A percentile compares a stretch with the other conserved stretches of the same genome.
Evolutionary conservation across 2,329 filamentous ascomycete genomes (phyloP).

Genomic region (Ophiostoma himal-ulmi): DNA sequence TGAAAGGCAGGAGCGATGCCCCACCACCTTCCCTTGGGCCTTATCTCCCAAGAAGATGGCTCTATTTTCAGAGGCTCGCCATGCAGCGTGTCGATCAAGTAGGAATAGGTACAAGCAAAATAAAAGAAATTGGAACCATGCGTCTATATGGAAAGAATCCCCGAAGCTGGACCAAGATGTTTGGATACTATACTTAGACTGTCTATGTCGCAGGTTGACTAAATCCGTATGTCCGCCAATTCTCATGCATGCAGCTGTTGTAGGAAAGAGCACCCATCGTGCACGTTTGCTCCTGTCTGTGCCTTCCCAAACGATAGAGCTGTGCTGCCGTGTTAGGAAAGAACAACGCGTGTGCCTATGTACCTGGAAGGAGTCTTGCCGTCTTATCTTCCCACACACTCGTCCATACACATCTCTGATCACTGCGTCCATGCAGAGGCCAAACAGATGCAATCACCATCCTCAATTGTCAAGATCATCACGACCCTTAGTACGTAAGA

Average conservation of each 20-base stretch:
- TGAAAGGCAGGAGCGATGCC: not conserved
- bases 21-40: not conserved
- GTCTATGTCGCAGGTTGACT: not conserved
- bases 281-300: not conserved
- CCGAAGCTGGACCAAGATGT: too few relatives aligned
- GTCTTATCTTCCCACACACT: too few relatives aligned
- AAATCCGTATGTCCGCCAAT: not conserved
- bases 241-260: not conserved
- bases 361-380: not conserved
- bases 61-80: not conserved
- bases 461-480: not conserved
- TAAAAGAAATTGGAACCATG: not conserved
- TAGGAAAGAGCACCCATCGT: not conserved
- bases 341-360: not conserved
- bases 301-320: not conserved
- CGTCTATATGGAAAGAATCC: not conserved
- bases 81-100: not conserved
- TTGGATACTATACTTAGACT: not conserved
- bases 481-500: not conserved
- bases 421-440: not conserved
- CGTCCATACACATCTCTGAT: not conserved
- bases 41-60: not conserved
- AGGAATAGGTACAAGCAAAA: not conserved
- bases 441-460: not conserved
- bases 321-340: not conserved